Evolutionary conservation across 1,284 basidiomycete genomes (phyloP).

Genomic region (Xanthoconium separans): DNA sequence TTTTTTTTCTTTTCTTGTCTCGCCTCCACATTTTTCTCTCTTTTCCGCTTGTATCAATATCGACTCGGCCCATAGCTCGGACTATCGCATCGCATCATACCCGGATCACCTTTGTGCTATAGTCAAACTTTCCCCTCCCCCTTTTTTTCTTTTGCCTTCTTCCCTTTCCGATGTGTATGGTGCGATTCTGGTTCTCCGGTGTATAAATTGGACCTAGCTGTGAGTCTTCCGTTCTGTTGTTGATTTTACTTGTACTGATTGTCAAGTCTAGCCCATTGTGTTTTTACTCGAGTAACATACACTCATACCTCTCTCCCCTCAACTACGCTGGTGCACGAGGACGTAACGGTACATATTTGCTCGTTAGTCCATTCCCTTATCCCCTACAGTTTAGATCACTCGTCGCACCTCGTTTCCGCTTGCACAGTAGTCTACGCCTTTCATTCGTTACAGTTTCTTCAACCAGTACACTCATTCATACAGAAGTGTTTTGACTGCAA

Average conservation of each 20-base stretch:
- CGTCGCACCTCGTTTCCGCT: conserved; percentile 15
- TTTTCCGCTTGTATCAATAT: conserved; percentile 35
- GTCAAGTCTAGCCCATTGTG: conserved; percentile 21
- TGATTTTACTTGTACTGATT: conserved; percentile 11
- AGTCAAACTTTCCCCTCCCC: conserved; percentile 4
- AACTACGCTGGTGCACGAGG: conserved; percentile 21
- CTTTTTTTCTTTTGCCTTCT: neutral
- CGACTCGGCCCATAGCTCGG: conserved; percentile 30
- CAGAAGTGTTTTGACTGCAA: conserved; percentile 24
- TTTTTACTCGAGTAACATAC: conserved; percentile 26
- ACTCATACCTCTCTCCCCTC: conserved; percentile 19
- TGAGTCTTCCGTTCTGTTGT: conserved; percentile 9
- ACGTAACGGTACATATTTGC: conserved; percentile 19
- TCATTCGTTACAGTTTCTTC: conserved; percentile 26
- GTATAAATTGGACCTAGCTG: conserved; percentile 29
- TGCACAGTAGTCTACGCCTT: conserved; percentile 25
- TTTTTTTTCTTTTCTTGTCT: neutral
- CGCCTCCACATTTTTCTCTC: neutral
- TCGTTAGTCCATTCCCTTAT: conserved; percentile 20
- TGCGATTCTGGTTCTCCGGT: conserved; percentile 34
- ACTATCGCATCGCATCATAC: conserved; percentile 38
- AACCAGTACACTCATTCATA: conserved; percentile 31
- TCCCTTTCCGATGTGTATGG: conserved; percentile 28
- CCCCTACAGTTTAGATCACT: conserved; percentile 21
- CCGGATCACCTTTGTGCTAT: conserved; percentile 29